A percentile compares a stretch with the other conserved stretches of the same genome.
Conservation (phyloP, 768 basidiomycete genomes). For the Calocybe gangraenosa region DNA sequence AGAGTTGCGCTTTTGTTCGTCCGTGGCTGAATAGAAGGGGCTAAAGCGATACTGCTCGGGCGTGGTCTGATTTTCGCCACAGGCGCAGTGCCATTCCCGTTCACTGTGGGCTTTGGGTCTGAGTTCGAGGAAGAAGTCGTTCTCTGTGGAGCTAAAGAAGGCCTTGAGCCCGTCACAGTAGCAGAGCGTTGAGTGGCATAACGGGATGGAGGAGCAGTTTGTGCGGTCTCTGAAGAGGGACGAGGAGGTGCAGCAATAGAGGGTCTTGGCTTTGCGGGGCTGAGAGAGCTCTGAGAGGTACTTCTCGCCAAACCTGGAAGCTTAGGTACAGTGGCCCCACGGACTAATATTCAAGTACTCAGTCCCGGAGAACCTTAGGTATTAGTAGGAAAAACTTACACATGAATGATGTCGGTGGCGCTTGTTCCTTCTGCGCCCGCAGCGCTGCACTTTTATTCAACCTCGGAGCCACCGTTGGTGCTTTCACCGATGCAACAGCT, state of each 20-base stretch:
- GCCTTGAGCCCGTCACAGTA: constrained; percentile 28
- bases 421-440: constrained; percentile 54
- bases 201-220: constrained; percentile 20
- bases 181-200: constrained; percentile 12
- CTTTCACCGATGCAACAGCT: constrained; percentile 59
- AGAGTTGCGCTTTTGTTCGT: constrained; percentile 73
- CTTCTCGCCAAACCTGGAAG: constrained; percentile 40
- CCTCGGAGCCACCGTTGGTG: constrained; percentile 66
- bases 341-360: constrained; percentile 34
- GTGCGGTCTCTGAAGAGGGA: constrained; percentile 25
- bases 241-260: constrained; percentile 13
- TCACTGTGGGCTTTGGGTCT: constrained; percentile 9
- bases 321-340: constrained; percentile 37
- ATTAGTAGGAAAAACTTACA: constrained; percentile 38
- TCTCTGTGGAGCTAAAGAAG: constrained; percentile 20
- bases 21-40: constrained; percentile 63
- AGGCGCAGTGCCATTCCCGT: not conserved
- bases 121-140: constrained; percentile 7
- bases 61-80: constrained; percentile 37
- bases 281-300: constrained; percentile 33
- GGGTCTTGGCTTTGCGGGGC: constrained; percentile 7
- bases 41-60: constrained; percentile 46
- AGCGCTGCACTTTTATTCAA: constrained; percentile 78
- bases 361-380: not conserved
- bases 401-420: constrained; percentile 67